Conservation (phyloP, 768 basidiomycete species). For the Xerocomellus dryophilus region DNA sequence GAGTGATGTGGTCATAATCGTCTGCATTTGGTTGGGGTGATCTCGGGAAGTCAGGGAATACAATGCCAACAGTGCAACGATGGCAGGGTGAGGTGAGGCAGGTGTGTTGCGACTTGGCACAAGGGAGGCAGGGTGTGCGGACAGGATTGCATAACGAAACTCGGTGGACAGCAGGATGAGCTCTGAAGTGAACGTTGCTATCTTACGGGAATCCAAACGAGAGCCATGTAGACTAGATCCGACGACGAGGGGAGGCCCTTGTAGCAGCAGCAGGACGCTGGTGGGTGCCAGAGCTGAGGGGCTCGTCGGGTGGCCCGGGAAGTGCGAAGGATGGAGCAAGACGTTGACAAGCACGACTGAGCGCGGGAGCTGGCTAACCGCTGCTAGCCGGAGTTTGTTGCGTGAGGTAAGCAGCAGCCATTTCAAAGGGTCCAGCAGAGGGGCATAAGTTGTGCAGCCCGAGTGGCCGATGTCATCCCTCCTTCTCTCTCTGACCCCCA, state of each 20-base stretch:
- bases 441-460: constrained; percentile 1
- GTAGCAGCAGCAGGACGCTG: not conserved
- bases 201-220: not conserved
- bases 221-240: not conserved
- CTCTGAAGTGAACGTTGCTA: not conserved
- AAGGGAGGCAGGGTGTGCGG: not conserved
- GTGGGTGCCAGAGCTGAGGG: no score
- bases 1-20: no score
- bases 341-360: not conserved
- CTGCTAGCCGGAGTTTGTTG: constrained; percentile 5
- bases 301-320: constrained; percentile 2
- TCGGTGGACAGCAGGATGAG: no score
- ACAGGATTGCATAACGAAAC: not conserved
- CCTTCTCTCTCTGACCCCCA: not conserved
- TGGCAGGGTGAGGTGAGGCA: not conserved
- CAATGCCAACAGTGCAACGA: no score
- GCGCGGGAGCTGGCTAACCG: no score
- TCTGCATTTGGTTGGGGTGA: not conserved
- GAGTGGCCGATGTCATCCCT: not conserved
- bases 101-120: no score
- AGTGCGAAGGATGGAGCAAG: not conserved
- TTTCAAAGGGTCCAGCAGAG: not conserved
- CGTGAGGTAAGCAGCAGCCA: constrained; percentile 18
- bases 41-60: constrained; percentile 4
- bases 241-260: not conserved